Percentiles rank a stretch among this genome's conserved stretches.
Conservation (phyloP, 1,139 yeast species). For the Geotrichum fermentans region DNA sequence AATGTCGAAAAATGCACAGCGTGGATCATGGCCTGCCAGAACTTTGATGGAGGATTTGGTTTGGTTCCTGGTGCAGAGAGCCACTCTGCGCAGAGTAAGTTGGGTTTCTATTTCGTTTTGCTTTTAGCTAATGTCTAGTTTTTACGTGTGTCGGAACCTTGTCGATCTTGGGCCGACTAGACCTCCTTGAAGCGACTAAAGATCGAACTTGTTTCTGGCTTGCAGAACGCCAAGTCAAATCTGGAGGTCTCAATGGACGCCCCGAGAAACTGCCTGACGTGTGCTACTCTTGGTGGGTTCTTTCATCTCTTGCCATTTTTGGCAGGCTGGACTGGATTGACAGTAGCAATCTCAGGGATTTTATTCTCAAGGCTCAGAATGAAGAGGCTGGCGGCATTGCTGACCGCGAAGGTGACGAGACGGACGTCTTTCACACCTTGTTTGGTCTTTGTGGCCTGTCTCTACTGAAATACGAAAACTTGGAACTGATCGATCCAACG, state of each 20-base stretch:
- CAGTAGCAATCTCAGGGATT: constrained; percentile 51
- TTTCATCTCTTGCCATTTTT: constrained; percentile 70
- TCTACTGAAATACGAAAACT: constrained; percentile 54
- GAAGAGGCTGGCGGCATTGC: constrained; percentile 78
- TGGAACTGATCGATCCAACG: constrained; percentile 69
- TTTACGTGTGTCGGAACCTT: constrained; percentile 82
- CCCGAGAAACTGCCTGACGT: constrained; percentile 96
- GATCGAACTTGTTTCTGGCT: constrained; percentile 70
- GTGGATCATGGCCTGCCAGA: constrained; percentile 66
- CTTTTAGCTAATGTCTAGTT: constrained; percentile 34
- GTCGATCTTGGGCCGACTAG: constrained; percentile 58
- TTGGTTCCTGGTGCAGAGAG: constrained; percentile 91
- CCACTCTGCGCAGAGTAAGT: constrained; percentile 71
- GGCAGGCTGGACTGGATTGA: constrained; percentile 71
- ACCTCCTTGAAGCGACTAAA: constrained; percentile 40
- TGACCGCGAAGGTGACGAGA: constrained; percentile 85
- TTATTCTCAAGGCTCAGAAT: constrained; percentile 78
- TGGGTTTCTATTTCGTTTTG: not conserved
- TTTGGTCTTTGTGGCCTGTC: constrained; percentile 88
- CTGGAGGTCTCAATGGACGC: constrained; percentile 93
- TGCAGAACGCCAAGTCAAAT: constrained; percentile 81
- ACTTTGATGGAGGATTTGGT: constrained; percentile 96
- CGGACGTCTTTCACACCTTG: constrained; percentile 87
- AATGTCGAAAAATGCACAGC: constrained; percentile 61
- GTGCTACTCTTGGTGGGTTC: constrained; percentile 97